These are phyloP conservation scores for Pyronema domesticum DNA, from an alignment of 495 filamentous ascomycete species.

Conservation along the genomic window DNA sequence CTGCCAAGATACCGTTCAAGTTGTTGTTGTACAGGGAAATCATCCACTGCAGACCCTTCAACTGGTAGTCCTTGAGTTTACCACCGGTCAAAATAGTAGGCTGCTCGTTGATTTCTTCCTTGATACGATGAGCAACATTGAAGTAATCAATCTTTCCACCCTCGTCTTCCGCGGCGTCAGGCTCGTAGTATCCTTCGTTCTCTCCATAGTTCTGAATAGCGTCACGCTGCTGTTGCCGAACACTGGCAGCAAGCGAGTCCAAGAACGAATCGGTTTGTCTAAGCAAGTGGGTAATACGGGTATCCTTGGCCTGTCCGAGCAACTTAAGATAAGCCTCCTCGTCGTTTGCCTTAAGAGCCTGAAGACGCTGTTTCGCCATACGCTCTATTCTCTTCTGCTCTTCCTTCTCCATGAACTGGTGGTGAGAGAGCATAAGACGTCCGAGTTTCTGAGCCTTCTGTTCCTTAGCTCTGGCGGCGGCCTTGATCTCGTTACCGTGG, in stretches of 20 bases:
- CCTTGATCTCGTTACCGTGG: slow-evolving; percentile 51
- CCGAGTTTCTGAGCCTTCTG: slow-evolving; percentile 65
- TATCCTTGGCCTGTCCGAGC: slow-evolving; percentile 95
- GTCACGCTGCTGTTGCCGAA: slow-evolving; percentile 75
- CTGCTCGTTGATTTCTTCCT: slow-evolving; percentile 72
- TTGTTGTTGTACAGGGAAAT: slow-evolving; percentile 99
- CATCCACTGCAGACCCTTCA: slow-evolving; percentile 99
- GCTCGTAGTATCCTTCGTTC: slow-evolving; percentile 39
- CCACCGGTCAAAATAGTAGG: slow-evolving; percentile 77
- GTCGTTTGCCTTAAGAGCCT: slow-evolving; percentile 94
- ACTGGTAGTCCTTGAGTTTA: slow-evolving; percentile 85
- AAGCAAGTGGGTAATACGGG: slow-evolving; percentile 90
- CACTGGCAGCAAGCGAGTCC: slow-evolving; percentile 80
- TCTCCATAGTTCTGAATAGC: slow-evolving; percentile 61
- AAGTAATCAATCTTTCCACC: slow-evolving; percentile 79
- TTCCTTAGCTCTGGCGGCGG: slow-evolving; percentile 30
- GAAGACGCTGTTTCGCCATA: slow-evolving; percentile 96
- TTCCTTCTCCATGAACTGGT: slow-evolving; percentile 94
- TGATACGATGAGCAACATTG: slow-evolving; percentile 86
- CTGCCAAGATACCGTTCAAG: slow-evolving; percentile 91
- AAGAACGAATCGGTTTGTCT: slow-evolving; percentile 94
- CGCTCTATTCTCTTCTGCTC: slow-evolving; percentile 94
- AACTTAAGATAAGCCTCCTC: slow-evolving; percentile 96
- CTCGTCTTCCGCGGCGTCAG: slow-evolving; percentile 49
- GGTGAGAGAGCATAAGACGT: slow-evolving; percentile 67